Percentiles rank a stretch among this genome's conserved stretches.
phyloP scores from a whole-genome alignment of 805 yeast species.

The Starmerella potacharoeniae region DNA sequence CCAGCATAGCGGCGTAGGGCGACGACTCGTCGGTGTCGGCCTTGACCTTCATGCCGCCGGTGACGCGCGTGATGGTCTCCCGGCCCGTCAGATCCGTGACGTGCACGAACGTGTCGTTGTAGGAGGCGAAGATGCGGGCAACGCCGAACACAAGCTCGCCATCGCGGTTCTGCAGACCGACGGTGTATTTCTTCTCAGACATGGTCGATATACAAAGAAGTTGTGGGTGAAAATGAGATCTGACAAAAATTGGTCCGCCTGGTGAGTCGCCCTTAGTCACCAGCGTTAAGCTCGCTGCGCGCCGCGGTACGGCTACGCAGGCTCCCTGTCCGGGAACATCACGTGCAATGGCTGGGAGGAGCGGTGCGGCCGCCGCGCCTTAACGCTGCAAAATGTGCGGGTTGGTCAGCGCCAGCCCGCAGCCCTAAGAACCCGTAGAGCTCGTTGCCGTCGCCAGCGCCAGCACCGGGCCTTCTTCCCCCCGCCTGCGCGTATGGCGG shows the following conservation, averaged over 20 bases:
- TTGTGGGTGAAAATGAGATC: constrained; percentile 13
- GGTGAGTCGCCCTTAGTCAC: constrained; percentile 19
- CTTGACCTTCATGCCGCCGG: constrained; percentile 99
- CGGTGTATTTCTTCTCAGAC: constrained; percentile 25
- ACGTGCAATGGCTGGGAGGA: no score
- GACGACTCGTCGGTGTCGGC: constrained; percentile 99
- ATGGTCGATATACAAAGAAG: constrained; percentile 3
- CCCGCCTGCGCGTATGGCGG: no score
- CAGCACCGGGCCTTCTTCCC: no score
- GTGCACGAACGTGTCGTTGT: constrained; percentile 99
- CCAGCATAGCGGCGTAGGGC: constrained; percentile 99
- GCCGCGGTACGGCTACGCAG: neutral
- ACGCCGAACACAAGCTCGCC: constrained; percentile 99
- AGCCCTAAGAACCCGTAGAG: neutral
- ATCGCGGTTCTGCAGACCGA: constrained; percentile 87
- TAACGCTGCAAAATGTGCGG: neutral
- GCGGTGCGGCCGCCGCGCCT: neutral
- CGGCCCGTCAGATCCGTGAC: constrained; percentile 98
- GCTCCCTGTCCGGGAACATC: neutral
- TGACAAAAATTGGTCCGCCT: constrained; percentile 17
- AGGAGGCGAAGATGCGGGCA: constrained; percentile 99
- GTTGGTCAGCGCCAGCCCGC: neutral
- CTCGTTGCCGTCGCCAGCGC: neutral
- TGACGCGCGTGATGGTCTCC: constrained; percentile 99
- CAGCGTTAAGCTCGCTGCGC: constrained; percentile 1